A percentile compares a stretch with the other conserved stretches of the same genome.
Conservation (phyloP, 805 yeast species). For the Grigorovia transvaalensis region DNA sequence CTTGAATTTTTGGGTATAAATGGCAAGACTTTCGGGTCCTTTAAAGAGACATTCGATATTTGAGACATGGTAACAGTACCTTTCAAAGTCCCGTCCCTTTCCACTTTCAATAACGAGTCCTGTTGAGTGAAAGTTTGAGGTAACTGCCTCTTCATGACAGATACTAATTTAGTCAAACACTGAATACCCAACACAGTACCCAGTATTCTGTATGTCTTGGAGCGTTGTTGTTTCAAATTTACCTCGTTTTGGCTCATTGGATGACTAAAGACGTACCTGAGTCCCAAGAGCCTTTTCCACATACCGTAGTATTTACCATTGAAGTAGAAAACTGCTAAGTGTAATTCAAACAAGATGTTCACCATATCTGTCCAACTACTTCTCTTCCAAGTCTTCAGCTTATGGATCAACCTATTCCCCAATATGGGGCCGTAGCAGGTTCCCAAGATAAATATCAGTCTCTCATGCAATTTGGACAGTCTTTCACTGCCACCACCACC, state of each 20-base stretch:
- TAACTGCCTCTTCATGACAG: slow-evolving; percentile 1
- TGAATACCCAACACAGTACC: slow-evolving; percentile 55
- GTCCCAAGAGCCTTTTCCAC: slow-evolving; percentile 65
- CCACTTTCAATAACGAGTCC: background rate
- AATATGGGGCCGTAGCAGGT: slow-evolving; percentile 57
- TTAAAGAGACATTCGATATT: slow-evolving; percentile 36
- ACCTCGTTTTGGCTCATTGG: slow-evolving; percentile 31
- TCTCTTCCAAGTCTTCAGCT: slow-evolving; percentile 3
- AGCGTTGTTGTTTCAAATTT: slow-evolving; percentile 27
- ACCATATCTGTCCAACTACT: slow-evolving; percentile 31
- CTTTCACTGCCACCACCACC: slow-evolving; percentile 41
- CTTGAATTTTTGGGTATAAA: slow-evolving; percentile 64
- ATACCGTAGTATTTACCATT: slow-evolving; percentile 72
- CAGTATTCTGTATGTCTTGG: slow-evolving; percentile 55
- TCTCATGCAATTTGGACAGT: slow-evolving; percentile 36
- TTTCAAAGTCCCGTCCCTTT: background rate
- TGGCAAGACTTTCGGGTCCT: slow-evolving; percentile 46
- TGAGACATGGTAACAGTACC: slow-evolving; percentile 2
- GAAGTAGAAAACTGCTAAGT: slow-evolving; percentile 74
- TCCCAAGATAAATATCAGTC: slow-evolving; percentile 49
- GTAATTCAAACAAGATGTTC: slow-evolving; percentile 51
- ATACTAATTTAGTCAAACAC: slow-evolving; percentile 33
- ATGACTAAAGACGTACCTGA: slow-evolving; percentile 71
- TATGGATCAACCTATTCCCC: slow-evolving; percentile 24
- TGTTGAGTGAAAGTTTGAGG: background rate